phyloP scores from a whole-genome alignment of 306 rosid genomes.

The Dryas drummondii region DNA sequence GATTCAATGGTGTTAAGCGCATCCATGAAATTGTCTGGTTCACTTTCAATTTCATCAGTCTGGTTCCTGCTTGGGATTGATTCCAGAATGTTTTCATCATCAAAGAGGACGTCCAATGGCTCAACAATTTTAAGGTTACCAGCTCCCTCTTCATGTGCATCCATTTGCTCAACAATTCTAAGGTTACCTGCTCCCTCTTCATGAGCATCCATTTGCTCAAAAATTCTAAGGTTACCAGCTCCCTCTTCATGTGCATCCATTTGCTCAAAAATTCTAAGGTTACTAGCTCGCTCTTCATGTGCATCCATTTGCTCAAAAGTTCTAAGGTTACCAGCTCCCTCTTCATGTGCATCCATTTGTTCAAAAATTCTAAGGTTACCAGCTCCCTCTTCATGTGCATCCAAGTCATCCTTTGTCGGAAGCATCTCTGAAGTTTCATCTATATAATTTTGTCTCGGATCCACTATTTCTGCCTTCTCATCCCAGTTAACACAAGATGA shows the following conservation, averaged over 20 bases:
- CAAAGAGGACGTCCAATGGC: constrained; percentile 35
- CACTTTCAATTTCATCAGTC: constrained; percentile 72
- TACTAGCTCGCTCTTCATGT: too few relatives aligned
- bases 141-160: constrained; percentile 30
- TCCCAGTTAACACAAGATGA: constrained; percentile 85
- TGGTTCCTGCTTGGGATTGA: constrained; percentile 35
- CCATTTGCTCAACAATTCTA: constrained; percentile 36
- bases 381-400: neutral
- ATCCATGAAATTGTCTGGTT: constrained; percentile 79
- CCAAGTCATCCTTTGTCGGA: constrained; percentile 32
- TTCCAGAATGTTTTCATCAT: constrained; percentile 41
- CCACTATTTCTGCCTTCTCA: constrained; percentile 85
- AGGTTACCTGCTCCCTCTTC: constrained; percentile 30
- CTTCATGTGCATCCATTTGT: too few relatives aligned
- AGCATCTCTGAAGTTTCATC: constrained; percentile 43
- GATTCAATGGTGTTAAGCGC: constrained; percentile 89
- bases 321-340: too few relatives aligned
- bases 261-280: too few relatives aligned
- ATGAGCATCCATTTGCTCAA: neutral
- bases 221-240: too few relatives aligned
- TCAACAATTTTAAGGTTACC: constrained; percentile 39
- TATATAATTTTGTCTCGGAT: constrained; percentile 39
- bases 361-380: too few relatives aligned
- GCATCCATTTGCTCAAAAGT: too few relatives aligned
- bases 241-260: too few relatives aligned